Percentiles rank a stretch among this genome's conserved stretches.
Evolutionary conservation across 305 asterid species (phyloP).

Genomic region (Nicotiana rustica): DNA sequence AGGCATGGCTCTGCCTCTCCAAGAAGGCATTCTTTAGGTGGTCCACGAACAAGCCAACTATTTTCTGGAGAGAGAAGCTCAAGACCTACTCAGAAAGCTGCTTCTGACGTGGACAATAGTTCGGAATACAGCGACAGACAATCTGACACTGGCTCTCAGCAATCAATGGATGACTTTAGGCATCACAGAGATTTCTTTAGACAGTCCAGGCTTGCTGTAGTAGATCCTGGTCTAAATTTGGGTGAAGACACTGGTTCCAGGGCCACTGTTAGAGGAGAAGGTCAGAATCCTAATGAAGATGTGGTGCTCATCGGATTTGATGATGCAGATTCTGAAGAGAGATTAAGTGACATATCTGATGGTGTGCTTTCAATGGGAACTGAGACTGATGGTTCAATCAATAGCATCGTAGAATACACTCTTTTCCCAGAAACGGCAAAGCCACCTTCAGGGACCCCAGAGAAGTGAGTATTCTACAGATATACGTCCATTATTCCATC

Average conservation of each 20-base stretch:
- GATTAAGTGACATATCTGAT: constrained; percentile 96
- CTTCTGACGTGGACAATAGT: constrained; percentile 71
- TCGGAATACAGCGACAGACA: constrained; percentile 87
- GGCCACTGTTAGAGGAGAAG: constrained; percentile 46
- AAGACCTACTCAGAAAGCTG: constrained; percentile 53
- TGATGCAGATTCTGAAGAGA: constrained; percentile 86
- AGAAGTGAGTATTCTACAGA: constrained; percentile 62
- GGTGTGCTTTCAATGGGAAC: constrained; percentile 94
- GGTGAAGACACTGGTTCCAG: constrained; percentile 50
- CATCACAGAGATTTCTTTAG: constrained; percentile 78
- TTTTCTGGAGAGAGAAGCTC: constrained; percentile 50
- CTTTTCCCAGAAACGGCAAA: constrained; percentile 78
- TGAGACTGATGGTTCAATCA: constrained; percentile 84
- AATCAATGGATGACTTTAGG: constrained; percentile 72
- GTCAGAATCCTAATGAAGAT: constrained; percentile 58
- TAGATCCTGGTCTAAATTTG: constrained; percentile 47
- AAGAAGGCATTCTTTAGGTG: constrained; percentile 63
- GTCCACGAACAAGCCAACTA: constrained; percentile 48
- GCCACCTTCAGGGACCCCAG: constrained; percentile 55
- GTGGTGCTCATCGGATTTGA: constrained; percentile 76
- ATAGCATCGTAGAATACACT: constrained; percentile 80
- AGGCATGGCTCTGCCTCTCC: constrained; percentile 71
- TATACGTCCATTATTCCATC: not conserved
- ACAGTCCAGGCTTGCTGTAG: constrained; percentile 73
- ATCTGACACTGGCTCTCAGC: constrained; percentile 88